A percentile compares a stretch with the other conserved stretches of the same genome.
phyloP scores from a whole-genome alignment of 495 filamentous ascomycete species.

The Pseudotulostoma volvatum region DNA sequence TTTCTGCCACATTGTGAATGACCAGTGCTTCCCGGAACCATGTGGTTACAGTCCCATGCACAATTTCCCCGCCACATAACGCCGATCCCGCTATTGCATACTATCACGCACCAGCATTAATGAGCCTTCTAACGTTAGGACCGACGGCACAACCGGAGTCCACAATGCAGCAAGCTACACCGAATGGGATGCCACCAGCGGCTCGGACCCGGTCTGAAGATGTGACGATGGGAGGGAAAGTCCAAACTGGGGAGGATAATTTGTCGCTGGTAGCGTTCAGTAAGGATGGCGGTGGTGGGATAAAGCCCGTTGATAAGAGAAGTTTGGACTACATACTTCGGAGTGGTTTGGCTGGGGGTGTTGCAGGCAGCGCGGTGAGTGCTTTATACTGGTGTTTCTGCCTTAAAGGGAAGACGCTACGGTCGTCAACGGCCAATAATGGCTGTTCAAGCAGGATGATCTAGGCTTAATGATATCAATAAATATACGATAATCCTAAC shows the following conservation, averaged over 20 bases:
- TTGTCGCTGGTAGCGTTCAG: background rate
- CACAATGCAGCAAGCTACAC: constrained; percentile 23
- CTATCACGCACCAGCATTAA: background rate
- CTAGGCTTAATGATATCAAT: too few species aligned
- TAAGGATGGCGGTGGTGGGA: constrained; percentile 5
- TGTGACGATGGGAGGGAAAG: background rate
- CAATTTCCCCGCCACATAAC: background rate
- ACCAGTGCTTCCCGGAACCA: background rate
- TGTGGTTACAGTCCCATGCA: background rate
- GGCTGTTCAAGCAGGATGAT: too few species aligned
- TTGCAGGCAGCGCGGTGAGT: constrained; percentile 76
- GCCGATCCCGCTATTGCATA: too few species aligned
- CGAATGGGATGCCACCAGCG: constrained; percentile 13
- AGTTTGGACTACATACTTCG: constrained; percentile 69
- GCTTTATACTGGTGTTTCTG: background rate
- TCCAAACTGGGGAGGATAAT: background rate
- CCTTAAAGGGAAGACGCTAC: background rate
- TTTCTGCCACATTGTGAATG: background rate
- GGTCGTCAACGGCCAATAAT: too few species aligned
- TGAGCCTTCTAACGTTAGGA: background rate
- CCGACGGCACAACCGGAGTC: constrained; percentile 5
- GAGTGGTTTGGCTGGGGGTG: constrained; percentile 68
- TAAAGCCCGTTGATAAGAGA: constrained; percentile 41
- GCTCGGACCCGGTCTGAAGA: constrained; percentile 1
- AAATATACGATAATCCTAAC: too few species aligned